Evolutionary conservation across 2,329 filamentous ascomycete species (phyloP).

Genomic region (Aspergillus bombycis): DNA sequence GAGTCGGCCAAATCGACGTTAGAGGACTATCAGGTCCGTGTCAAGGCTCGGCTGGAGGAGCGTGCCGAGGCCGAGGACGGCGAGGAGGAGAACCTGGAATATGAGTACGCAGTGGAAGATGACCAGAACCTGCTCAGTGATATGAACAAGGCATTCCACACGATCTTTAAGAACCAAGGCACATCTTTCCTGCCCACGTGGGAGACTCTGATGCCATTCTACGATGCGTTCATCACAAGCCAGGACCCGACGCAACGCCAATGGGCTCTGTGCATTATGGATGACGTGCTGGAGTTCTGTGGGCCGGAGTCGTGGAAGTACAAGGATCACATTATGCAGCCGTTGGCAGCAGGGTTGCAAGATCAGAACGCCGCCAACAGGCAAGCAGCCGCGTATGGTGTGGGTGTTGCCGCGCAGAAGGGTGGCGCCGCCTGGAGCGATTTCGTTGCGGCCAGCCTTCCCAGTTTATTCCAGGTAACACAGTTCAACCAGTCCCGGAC

Average conservation of each 20-base stretch:
- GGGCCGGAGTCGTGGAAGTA: slow-evolving; percentile 86
- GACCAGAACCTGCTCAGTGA: slow-evolving; percentile 95
- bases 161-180: slow-evolving; percentile 96
- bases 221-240: slow-evolving; percentile 81
- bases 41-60: slow-evolving; percentile 81
- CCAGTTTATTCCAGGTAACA: slow-evolving; percentile 81
- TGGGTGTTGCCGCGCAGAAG: slow-evolving; percentile 92
- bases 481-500: slow-evolving; percentile 78
- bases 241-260: slow-evolving; percentile 87
- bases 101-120: slow-evolving; percentile 89
- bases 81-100: slow-evolving; percentile 86
- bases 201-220: slow-evolving; percentile 83
- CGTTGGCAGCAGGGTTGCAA: slow-evolving; percentile 81
- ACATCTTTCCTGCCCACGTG: slow-evolving; percentile 81
- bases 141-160: slow-evolving; percentile 99
- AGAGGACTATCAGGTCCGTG: slow-evolving; percentile 89
- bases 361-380: slow-evolving; percentile 88
- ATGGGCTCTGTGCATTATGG: slow-evolving; percentile 98
- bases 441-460: slow-evolving; percentile 79
- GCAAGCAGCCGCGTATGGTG: slow-evolving; percentile 93
- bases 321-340: slow-evolving; percentile 81
- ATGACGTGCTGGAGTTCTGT: slow-evolving; percentile 97
- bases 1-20: slow-evolving; percentile 82
- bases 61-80: slow-evolving; percentile 82
- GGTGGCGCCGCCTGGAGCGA: slow-evolving; percentile 85